Evolutionary conservation across 2,329 filamentous ascomycete genomes (phyloP).

Genomic region (Rhytidhysteron rufulum): DNA sequence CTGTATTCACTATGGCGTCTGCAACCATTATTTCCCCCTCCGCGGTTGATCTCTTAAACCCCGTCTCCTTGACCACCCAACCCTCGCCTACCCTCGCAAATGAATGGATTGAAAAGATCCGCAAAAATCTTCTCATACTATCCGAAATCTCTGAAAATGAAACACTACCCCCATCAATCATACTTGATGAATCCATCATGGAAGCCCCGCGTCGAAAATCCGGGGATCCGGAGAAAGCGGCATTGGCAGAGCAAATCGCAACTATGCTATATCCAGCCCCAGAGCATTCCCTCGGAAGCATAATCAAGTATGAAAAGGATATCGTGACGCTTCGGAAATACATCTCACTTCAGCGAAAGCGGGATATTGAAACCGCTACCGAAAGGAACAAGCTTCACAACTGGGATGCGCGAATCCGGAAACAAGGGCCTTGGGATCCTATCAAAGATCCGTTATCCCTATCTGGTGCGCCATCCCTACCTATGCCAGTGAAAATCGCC

Average conservation of each 20-base stretch:
- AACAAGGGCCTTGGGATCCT: slow-evolving; percentile 35
- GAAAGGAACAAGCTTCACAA: slow-evolving; percentile 15
- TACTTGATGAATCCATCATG: slow-evolving; percentile 17
- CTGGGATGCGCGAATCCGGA: slow-evolving; percentile 24
- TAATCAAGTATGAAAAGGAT: slow-evolving; percentile 29
- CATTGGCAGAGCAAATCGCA: slow-evolving; percentile 17
- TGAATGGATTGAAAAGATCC: slow-evolving; percentile 14
- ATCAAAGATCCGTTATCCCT: slow-evolving; percentile 25
- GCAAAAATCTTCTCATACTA: slow-evolving; percentile 8
- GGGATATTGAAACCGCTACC: slow-evolving; percentile 13
- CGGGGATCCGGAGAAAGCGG: slow-evolving; percentile 12
- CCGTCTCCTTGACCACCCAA: background rate
- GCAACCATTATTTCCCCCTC: background rate
- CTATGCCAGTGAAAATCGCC: slow-evolving; percentile 36
- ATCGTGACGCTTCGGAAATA: slow-evolving; percentile 17
- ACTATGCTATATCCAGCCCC: slow-evolving; percentile 19
- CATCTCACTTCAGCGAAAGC: slow-evolving; percentile 17
- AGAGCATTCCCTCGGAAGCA: slow-evolving; percentile 12
- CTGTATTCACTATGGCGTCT: no score
- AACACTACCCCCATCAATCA: slow-evolving; percentile 5
- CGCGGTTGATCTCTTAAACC: background rate
- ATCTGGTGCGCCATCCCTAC: slow-evolving; percentile 26
- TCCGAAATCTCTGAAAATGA: slow-evolving; percentile 7
- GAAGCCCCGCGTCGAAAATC: slow-evolving; percentile 21
- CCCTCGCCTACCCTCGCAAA: background rate